Base-by-base conservation (phyloP, 2,329 filamentous ascomycete genomes). In the Cytospora piceae region DNA sequence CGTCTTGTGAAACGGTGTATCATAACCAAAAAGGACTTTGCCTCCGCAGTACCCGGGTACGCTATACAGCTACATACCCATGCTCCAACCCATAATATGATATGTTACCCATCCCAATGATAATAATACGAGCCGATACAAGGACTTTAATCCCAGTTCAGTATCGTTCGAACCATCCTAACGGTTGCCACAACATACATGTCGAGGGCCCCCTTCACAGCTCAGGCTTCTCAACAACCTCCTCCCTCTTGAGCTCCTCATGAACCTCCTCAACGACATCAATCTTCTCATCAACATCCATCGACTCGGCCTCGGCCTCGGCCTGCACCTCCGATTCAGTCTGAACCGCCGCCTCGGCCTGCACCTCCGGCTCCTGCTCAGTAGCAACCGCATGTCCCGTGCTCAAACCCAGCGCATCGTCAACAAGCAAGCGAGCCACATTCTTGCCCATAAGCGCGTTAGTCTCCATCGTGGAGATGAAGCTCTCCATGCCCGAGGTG, bases 391-490 rank as follows among this genome's bases (percentile, higher is more conserved):
- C 58, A n/a, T 49, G 54, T n/a, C 34, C 68, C 2, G 61, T 68
- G 60, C 64, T 69, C 37, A 66, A 65, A 31, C 68, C 76, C 69
- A 75, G 72, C 76, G 83, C 87, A 60, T 85, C 85, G 72, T 94
- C 86, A 0, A 88, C 82, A 55, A 94, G 81, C 62, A 95, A 78
- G 69, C 82, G 83, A 11, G 92, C 92, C 24, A 95, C 88, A 73
- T 95, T 95, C 84, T 86, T 92, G 0, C 95, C 95, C 87, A 95
- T 95, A 70, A 98, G 77, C 1, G 92, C 91, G 75, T 89, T 97
- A 8, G 95, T 97, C 81, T 99, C 95, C 95, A 99, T 98, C 0
- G 93, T 97, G 12, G 91, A 95, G 71, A 98, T 96, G 75, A 99
- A 97, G 71, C 90, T 90, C 78, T 98, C 94, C 53, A 98, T 96